Evolutionary conservation across 768 basidiomycete genomes (phyloP).

Genomic region (Erythrobasidium yunnanense): DNA sequence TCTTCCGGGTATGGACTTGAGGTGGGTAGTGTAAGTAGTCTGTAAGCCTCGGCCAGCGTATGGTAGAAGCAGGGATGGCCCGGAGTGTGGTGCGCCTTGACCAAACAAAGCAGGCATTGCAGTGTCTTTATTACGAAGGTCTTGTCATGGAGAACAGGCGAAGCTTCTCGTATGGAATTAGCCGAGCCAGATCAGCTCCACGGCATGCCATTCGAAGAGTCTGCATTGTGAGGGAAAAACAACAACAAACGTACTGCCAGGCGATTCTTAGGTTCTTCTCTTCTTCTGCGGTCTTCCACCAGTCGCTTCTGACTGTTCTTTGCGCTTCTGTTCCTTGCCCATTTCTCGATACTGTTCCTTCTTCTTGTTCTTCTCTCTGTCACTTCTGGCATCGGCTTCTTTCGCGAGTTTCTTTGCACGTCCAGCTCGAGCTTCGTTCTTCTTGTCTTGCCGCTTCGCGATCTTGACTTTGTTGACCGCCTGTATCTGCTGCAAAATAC

Average conservation of each 20-base stretch:
- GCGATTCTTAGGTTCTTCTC: background rate
- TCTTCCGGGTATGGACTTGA: too few relatives aligned
- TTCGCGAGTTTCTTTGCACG: constrained; percentile 59
- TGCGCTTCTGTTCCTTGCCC: constrained; percentile 25
- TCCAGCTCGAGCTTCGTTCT: constrained; percentile 63
- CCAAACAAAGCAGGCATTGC: too few relatives aligned
- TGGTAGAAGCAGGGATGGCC: too few relatives aligned
- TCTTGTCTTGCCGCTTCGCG: constrained; percentile 65
- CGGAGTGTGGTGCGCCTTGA: too few relatives aligned
- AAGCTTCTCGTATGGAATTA: too few relatives aligned
- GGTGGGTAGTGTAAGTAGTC: too few relatives aligned
- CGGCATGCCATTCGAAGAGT: background rate
- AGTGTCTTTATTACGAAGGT: too few relatives aligned
- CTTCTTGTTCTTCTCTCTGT: constrained; percentile 29
- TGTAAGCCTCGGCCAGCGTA: too few relatives aligned
- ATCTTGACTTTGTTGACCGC: constrained; percentile 84
- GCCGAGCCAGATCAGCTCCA: too few relatives aligned
- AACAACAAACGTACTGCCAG: background rate
- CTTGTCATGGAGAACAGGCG: too few relatives aligned
- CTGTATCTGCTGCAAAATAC: constrained; percentile 83
- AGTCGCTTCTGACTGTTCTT: constrained; percentile 35
- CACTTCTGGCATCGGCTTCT: constrained; percentile 36
- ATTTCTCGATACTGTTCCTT: constrained; percentile 26
- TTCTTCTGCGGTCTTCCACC: constrained; percentile 5
- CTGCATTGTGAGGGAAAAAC: background rate